Evolutionary conservation across 257 asterid genomes (phyloP).

Genomic region (Solanum dulcamara): DNA sequence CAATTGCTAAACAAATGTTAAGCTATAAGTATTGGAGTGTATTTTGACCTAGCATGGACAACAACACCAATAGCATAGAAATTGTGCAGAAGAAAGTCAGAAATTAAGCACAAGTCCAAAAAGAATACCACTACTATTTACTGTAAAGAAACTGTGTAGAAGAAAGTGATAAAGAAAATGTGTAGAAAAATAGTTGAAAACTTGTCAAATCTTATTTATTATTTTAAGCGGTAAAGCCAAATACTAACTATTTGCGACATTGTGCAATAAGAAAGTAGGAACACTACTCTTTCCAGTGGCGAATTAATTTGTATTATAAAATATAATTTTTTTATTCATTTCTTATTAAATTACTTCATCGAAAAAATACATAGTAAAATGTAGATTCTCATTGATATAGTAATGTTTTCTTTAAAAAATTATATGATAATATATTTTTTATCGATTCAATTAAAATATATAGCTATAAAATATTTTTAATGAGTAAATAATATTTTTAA

Average conservation of each 20-base stretch:
- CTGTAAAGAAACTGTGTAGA: not conserved
- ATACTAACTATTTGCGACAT: not conserved
- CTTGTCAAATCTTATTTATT: not conserved
- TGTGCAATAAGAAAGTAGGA: not conserved
- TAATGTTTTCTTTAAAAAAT: no score
- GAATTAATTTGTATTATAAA: no score
- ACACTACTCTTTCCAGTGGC: no score
- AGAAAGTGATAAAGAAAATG: not conserved
- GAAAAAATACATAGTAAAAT: no score
- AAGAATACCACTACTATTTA: not conserved
- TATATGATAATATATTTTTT: no score
- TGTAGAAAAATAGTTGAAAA: not conserved
- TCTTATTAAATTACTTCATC: no score
- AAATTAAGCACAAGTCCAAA: not conserved
- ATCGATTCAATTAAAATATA: no score
- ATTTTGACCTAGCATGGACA: not conserved
- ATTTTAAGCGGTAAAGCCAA: not conserved
- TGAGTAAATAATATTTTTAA: no score
- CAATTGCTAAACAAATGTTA: not conserved
- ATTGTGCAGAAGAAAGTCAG: not conserved
- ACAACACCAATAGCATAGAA: not conserved
- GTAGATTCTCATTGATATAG: no score
- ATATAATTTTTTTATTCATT: no score
- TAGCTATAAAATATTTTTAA: no score
- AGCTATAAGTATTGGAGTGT: not conserved